Evolutionary conservation across 345 rosid genomes (phyloP).

Genomic region (Acer negundo): DNA sequence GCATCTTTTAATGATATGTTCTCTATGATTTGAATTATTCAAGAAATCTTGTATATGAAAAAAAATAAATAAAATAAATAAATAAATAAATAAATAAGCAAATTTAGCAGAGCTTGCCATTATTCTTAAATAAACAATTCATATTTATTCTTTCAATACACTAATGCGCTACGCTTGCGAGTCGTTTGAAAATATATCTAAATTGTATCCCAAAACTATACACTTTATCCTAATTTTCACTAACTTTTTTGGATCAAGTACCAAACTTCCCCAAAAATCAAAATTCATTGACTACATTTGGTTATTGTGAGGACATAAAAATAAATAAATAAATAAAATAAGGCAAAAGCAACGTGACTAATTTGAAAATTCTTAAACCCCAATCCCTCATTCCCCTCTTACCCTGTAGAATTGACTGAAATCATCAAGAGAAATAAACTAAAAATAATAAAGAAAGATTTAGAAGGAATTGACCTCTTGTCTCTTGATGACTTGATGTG

Average conservation of each 20-base stretch:
- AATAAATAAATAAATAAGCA: no score
- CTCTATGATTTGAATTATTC: no score
- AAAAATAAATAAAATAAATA: no score
- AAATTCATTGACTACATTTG: not conserved
- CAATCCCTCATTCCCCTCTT: not conserved
- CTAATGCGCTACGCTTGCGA: no score
- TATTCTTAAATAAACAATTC: no score
- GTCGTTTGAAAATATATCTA: no score
- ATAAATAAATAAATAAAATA: not conserved
- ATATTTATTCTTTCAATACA: no score
- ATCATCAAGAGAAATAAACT: not conserved
- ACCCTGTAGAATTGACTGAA: not conserved
- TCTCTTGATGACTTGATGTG: constrained; percentile 49
- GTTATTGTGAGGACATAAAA: not conserved
- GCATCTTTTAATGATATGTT: no score
- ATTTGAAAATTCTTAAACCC: not conserved
- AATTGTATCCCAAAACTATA: no score
- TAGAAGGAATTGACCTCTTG: constrained; percentile 47
- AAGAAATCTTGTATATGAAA: no score
- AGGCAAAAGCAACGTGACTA: constrained; percentile 6
- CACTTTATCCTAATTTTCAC: no score
- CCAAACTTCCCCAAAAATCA: not conserved
- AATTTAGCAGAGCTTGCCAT: no score
- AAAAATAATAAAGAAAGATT: not conserved
- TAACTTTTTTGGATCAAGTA: not conserved